Base-by-base conservation (phyloP, 1,139 yeast species). In the Lodderomyces orthopsilosis region DNA sequence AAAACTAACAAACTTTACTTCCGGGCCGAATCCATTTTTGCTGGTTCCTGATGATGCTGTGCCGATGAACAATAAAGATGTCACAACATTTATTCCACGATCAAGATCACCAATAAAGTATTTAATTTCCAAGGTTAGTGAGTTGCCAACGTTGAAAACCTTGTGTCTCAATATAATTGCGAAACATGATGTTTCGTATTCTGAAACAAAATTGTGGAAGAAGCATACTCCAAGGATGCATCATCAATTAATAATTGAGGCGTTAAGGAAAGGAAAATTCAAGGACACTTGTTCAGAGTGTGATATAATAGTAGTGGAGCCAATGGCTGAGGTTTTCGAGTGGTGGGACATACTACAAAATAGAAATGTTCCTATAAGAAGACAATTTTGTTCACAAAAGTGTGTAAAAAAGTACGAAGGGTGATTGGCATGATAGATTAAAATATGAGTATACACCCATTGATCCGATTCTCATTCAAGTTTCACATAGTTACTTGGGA, bases 401-500 rank as follows among this genome's bases (percentile, higher is more conserved):
- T 73, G 78, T 52, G 64, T 62, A 2, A 45, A 49, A 26, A 57
- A 48, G 38, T 72, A 70, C 13, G 26, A 35, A 27, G 41, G 46
- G 21, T 6, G 51, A 48, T 35, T 21, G 19, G 8, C 6, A 34
- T 23, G n/a, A 34, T 55, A 51, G 14, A 50, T n/a, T n/a, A n/a
- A n/a, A n/a, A n/a, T n/a, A n/a, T n/a, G n/a, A n/a, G n/a, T n/a
- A n/a, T n/a, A n/a, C n/a, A n/a, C n/a, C n/a, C n/a, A n/a, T n/a
- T n/a, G n/a, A n/a, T n/a, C n/a, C n/a, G n/a, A n/a, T n/a, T n/a
- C n/a, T 34, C 13, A 35, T 22, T 35, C 37, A 23, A 50, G 45
- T 40, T 56, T 49, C 15, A 79, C 81, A 53, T 81, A 80, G 55
- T 77, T 81, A 5, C 66, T 55, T 6, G 89, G 88, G 52, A 83